Conservation (phyloP, 192 early-diverging fungal genomes). For the Linnemannia schmuckeri region DNA sequence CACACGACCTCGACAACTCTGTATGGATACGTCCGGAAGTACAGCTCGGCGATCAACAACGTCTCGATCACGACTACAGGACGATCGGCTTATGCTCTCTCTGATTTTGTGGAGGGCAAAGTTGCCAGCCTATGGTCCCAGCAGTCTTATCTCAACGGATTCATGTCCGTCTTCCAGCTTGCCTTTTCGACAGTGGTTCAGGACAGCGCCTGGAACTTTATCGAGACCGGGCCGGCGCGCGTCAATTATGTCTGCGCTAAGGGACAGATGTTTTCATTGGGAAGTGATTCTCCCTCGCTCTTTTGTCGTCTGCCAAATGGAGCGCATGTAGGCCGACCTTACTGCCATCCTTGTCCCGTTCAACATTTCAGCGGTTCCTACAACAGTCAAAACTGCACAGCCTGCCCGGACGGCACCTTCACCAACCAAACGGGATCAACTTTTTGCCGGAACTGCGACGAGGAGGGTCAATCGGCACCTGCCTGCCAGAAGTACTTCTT, state of each 20-base stretch:
- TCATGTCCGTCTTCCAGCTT: slow-evolving; percentile 26
- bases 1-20: slow-evolving; percentile 17
- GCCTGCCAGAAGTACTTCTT: slow-evolving; percentile 28
- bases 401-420: slow-evolving; percentile 15
- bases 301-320: background rate
- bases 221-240: slow-evolving; percentile 19
- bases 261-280: slow-evolving; percentile 10
- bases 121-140: slow-evolving; percentile 22
- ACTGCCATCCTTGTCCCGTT: slow-evolving; percentile 15
- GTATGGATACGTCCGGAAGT: slow-evolving; percentile 6
- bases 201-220: slow-evolving; percentile 15
- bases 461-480: background rate
- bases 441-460: slow-evolving; percentile 12
- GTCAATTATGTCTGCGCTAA: slow-evolving; percentile 19
- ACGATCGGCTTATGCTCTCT: background rate
- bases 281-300: background rate
- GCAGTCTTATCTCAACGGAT: slow-evolving; percentile 24
- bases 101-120: slow-evolving; percentile 14
- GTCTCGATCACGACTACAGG: slow-evolving; percentile 19
- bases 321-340: background rate
- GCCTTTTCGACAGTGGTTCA: slow-evolving; percentile 20
- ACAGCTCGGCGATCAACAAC: background rate
- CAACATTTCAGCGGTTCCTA: slow-evolving; percentile 19
- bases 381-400: slow-evolving; percentile 11
- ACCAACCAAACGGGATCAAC: slow-evolving; percentile 21